Evolutionary conservation across 805 yeast genomes (phyloP), one percentile per base, ranked within the genome.

Genomic region (Metschnikowia chrysomelidarum): DNA sequence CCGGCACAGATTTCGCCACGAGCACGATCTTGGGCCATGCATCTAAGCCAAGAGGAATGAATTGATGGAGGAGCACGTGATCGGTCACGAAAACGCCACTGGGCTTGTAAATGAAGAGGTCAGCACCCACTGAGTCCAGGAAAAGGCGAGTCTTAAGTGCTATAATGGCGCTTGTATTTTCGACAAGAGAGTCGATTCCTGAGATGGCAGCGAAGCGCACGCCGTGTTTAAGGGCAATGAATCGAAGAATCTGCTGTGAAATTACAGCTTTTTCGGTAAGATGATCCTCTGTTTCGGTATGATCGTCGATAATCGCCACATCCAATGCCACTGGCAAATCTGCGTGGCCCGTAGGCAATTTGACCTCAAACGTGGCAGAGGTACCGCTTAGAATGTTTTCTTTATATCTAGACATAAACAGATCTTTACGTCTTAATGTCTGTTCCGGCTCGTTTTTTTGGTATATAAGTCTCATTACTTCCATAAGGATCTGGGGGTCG

Each of bases 31-130:
- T 71, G 14, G 64, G 64, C 64, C 71, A 62, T 3, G 79, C 57
- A 43, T 81, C 87, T 60, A 70, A 61, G 0, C 74, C 78, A 5
- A 40, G 37, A 0, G 82, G 80, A 2, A 79, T 62, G 14, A 56
- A 43, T 19, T 66, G 47, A 19, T 57, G 48, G 6, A 50, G 22
- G 3, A 24, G 13, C 6, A 38, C 28, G 6, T 34, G 32, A 3
- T 34, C 40, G 8, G 24, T 22, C n/a, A 27, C 9, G 9, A 43
- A 24, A 5, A 17, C 17, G 12, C 40, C 47, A 2, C 17, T 35
- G 17, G 32, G 25, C 5, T 37, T 40, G 30, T 34, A 40, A 7
- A 37, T 27, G 30, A 28, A 13, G 10, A 22, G 27, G 5, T 33
- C 44, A 11, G 37, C 30, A 7, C 28, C 32, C 8, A 9, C 18